A percentile compares a stretch with the other conserved stretches of the same genome.
These are phyloP conservation scores for Lathyrus sativus DNA, from an alignment of 306 rosid species.

Conservation along the genomic window DNA sequence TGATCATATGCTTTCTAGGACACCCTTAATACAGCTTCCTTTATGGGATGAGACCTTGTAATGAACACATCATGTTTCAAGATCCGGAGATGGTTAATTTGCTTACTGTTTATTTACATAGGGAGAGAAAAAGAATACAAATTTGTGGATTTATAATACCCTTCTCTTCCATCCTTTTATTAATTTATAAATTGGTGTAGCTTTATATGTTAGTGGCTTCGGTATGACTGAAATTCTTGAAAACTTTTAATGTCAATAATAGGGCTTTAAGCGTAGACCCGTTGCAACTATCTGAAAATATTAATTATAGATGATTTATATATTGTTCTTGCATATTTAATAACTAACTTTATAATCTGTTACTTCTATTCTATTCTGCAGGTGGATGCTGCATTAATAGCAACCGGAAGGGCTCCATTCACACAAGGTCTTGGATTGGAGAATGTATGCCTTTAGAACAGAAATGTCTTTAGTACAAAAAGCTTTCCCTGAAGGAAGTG, in stretches of 20 bases:
- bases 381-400: conserved; percentile 97
- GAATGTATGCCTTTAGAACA: conserved; percentile 61
- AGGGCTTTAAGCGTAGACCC: not conserved
- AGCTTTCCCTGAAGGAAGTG: conserved; percentile 10
- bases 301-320: conserved; percentile 1
- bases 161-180: not conserved
- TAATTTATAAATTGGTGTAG: not conserved
- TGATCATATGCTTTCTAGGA: conserved; percentile 3
- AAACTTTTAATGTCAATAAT: not conserved
- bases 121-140: not conserved
- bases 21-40: conserved; percentile 7
- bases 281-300: conserved; percentile 13
- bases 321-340: conserved; percentile 17
- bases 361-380: conserved; percentile 41
- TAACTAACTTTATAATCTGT: conserved; percentile 14
- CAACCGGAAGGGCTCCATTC: conserved; percentile 98
- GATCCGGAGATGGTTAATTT: conserved; percentile 5
- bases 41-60: conserved; percentile 17
- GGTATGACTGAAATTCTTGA: conserved; percentile 14
- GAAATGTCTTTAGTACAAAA: conserved; percentile 20
- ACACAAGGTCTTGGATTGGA: conserved; percentile 94
- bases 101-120: conserved; percentile 8
- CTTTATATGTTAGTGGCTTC: not conserved
- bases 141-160: conserved; percentile 3
- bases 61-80: conserved; percentile 16